Base-by-base conservation (phyloP, 2,329 filamentous ascomycete genomes). In the Helotiales sp. region DNA sequence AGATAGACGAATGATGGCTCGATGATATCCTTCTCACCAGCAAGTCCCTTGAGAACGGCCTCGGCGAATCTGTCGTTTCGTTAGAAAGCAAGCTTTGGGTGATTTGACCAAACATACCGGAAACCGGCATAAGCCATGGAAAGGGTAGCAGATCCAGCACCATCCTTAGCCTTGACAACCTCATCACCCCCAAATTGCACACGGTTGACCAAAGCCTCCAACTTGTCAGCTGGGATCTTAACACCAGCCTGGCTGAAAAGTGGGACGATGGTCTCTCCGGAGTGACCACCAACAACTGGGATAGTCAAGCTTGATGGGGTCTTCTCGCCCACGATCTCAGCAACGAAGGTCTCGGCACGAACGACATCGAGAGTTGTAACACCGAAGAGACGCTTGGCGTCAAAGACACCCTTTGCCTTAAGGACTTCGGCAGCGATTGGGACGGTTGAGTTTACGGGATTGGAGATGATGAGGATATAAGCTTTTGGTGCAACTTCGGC, bases 281-380 rank as follows among this genome's bases (percentile, higher is more conserved):
- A 97, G 89, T 99, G 96, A 70, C 96, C 96, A 78, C 96, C 96
- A 78, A 99, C 89, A 76, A 99, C 96, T 73, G 95, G 94, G 72
- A 99, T 91, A 73, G 85, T 92, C 74, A 93, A 87, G 80, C 94
- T 91, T 77, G 91, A 87, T 68, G 94, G 93, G 80, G 95, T 89
- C 79, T 90, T 88, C 83, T 92, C 89, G 82, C 94, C 93, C 70
- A 87, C 87, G 77, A 96, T 91, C 78, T 93, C 89, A 76, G 93
- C 91, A 69, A 97, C 92, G 80, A 99, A 99, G 73, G 94, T 97
- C 87, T 97, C 93, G 74, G 96, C 93, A 80, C 96, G 95, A 79
- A 99, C 96, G 77, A 99, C 94, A 82, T 99, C 96, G 75, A 99
- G 91, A 59, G 96, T 98, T 78, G 96, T 99, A 79, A 99, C 96